Percentiles rank a stretch among this genome's conserved stretches.
Conservation (phyloP, 345 rosid genomes). For the Eucalyptus pauciflora region DNA sequence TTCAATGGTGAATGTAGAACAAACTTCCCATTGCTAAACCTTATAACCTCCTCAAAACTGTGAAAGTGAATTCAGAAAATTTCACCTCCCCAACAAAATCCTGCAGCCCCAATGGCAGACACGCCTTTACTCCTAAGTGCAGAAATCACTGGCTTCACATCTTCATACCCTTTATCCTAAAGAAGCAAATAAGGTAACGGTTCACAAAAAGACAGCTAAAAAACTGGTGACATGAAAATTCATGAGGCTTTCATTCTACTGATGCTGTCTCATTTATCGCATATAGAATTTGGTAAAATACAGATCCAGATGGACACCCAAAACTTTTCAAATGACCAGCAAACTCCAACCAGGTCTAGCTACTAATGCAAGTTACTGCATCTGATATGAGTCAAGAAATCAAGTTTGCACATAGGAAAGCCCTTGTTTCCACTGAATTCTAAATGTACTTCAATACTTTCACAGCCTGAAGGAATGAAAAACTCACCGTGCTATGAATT, state of each 20-base stretch:
- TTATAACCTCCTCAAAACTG: background rate
- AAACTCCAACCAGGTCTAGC: background rate
- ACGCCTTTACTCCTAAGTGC: slow-evolving; percentile 13
- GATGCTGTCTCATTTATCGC: background rate
- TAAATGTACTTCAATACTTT: background rate
- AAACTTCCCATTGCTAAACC: background rate
- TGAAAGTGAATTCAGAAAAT: background rate
- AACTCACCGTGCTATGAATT: slow-evolving; percentile 3
- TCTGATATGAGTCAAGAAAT: background rate
- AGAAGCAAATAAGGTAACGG: background rate
- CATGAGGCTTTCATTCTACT: background rate
- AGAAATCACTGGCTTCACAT: slow-evolving; percentile 14
- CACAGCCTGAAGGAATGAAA: background rate
- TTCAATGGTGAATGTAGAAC: background rate
- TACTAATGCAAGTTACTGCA: background rate
- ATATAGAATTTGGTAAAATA: background rate
- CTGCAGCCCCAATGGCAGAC: slow-evolving; percentile 18
- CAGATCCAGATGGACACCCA: background rate
- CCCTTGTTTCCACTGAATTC: background rate
- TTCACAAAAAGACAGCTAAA: background rate
- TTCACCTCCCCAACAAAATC: slow-evolving; percentile 37
- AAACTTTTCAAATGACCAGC: background rate
- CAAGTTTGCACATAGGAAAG: background rate
- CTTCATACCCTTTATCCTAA: slow-evolving; percentile 25
- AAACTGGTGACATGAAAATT: background rate